Evolutionary conservation across 768 basidiomycete genomes (phyloP).

Genomic region (Megacollybia marginata): DNA sequence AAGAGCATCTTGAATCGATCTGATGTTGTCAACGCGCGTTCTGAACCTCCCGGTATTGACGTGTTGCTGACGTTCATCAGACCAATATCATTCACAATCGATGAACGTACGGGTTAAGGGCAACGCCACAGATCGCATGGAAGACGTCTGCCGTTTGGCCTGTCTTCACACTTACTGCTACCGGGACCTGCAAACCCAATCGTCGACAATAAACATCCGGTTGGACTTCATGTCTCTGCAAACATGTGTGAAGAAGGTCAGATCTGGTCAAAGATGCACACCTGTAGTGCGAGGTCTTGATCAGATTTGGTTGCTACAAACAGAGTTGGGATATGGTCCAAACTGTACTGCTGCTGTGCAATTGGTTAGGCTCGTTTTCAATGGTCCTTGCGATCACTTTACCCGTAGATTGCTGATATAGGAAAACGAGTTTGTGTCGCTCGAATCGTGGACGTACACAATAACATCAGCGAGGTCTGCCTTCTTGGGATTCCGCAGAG

Average conservation of each 20-base stretch:
- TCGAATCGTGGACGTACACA: slow-evolving; percentile 94
- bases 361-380: slow-evolving; percentile 1
- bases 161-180: slow-evolving; percentile 86
- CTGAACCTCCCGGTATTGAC: slow-evolving; percentile 78
- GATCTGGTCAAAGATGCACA: slow-evolving; percentile 21
- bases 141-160: slow-evolving; percentile 84
- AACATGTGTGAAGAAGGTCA: slow-evolving; percentile 4
- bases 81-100: slow-evolving; percentile 13
- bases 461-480: slow-evolving; percentile 91
- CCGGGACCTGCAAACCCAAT: slow-evolving; percentile 85
- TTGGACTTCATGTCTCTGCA: slow-evolving; percentile 92
- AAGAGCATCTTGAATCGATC: slow-evolving; percentile 67
- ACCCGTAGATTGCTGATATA: slow-evolving; percentile 96
- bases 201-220: slow-evolving; percentile 95
- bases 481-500: slow-evolving; percentile 82
- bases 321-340: slow-evolving; percentile 90
- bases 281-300: slow-evolving; percentile 92
- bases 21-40: slow-evolving; percentile 66
- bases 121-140: slow-evolving; percentile 77
- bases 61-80: slow-evolving; percentile 33
- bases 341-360: slow-evolving; percentile 87
- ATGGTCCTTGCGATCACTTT: slow-evolving; percentile 10
- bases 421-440: slow-evolving; percentile 97
- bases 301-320: slow-evolving; percentile 99
- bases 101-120: slow-evolving; percentile 74